phyloP scores from a whole-genome alignment of 176 grass and related monocot species.

The Poa annua region DNA sequence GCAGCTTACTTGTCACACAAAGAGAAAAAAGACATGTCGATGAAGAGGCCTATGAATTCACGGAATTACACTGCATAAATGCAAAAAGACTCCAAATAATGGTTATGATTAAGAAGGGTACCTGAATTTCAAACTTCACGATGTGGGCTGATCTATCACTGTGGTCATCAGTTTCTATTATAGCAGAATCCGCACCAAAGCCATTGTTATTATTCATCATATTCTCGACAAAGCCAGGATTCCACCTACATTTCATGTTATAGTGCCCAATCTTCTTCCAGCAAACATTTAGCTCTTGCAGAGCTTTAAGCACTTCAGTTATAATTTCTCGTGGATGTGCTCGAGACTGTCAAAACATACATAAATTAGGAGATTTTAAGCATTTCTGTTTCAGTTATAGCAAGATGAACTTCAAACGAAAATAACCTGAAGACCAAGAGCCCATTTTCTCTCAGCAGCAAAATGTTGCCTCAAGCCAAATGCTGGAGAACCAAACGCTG shows the following conservation, averaged over 20 bases:
- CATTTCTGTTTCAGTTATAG: background rate
- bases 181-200: conserved; percentile 60
- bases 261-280: conserved; percentile 98
- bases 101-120: conserved; percentile 38
- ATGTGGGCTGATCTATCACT: conserved; percentile 43
- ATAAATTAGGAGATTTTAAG: conserved; percentile 11
- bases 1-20: conserved; percentile 6
- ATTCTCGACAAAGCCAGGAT: conserved; percentile 55
- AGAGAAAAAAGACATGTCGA: background rate
- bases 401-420: background rate
- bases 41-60: conserved; percentile 1
- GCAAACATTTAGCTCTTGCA: conserved; percentile 84
- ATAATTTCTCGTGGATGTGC: conserved; percentile 91
- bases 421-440: conserved; percentile 85
- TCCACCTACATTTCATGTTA: conserved; percentile 97
- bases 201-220: conserved; percentile 66
- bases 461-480: conserved; percentile 68
- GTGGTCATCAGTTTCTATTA: conserved; percentile 68
- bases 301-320: conserved; percentile 78
- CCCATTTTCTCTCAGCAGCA: conserved; percentile 87
- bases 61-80: background rate
- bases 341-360: conserved; percentile 63
- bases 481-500: conserved; percentile 55
- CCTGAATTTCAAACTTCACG: conserved; percentile 98
- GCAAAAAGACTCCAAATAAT: conserved; percentile 9